phyloP scores from a whole-genome alignment of 805 yeast species.

The Wickerhamomyces tratensis region DNA sequence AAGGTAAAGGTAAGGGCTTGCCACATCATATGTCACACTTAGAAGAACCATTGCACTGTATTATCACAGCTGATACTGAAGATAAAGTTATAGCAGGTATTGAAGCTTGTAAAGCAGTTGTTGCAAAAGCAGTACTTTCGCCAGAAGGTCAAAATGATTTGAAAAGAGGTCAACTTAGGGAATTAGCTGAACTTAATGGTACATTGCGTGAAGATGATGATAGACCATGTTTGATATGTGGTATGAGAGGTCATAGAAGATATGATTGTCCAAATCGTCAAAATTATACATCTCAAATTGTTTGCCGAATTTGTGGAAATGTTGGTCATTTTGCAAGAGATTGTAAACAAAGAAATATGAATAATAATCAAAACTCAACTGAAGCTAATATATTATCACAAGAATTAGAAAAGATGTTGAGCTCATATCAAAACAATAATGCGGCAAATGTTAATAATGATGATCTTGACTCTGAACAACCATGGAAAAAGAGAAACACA shows the following conservation, averaged over 20 bases:
- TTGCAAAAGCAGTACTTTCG: slow-evolving; percentile 74
- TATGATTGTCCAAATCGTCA: slow-evolving; percentile 54
- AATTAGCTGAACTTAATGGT: slow-evolving; percentile 90
- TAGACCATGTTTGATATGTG: slow-evolving; percentile 55
- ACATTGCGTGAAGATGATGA: slow-evolving; percentile 77
- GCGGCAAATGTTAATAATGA: background rate
- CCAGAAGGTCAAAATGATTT: slow-evolving; percentile 93
- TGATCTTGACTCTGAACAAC: background rate
- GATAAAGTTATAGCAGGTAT: slow-evolving; percentile 72
- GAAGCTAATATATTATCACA: slow-evolving; percentile 6
- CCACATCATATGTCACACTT: slow-evolving; percentile 34
- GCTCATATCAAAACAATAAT: slow-evolving; percentile 26
- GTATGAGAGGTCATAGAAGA: slow-evolving; percentile 53
- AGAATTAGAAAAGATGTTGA: slow-evolving; percentile 43
- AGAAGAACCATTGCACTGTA: slow-evolving; percentile 82
- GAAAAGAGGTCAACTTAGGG: slow-evolving; percentile 84
- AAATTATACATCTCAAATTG: slow-evolving; percentile 41
- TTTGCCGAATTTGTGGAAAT: slow-evolving; percentile 73
- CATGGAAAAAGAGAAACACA: slow-evolving; percentile 7
- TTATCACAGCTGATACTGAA: slow-evolving; percentile 74
- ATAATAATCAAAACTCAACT: slow-evolving; percentile 5
- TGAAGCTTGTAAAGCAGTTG: slow-evolving; percentile 60
- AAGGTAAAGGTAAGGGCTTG: slow-evolving; percentile 54
- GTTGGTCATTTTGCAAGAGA: slow-evolving; percentile 85
- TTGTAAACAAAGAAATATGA: slow-evolving; percentile 33